These are phyloP conservation scores for Pseudevernia furfuracea DNA, from an alignment of 495 filamentous ascomycete species.

Conservation along the genomic window DNA sequence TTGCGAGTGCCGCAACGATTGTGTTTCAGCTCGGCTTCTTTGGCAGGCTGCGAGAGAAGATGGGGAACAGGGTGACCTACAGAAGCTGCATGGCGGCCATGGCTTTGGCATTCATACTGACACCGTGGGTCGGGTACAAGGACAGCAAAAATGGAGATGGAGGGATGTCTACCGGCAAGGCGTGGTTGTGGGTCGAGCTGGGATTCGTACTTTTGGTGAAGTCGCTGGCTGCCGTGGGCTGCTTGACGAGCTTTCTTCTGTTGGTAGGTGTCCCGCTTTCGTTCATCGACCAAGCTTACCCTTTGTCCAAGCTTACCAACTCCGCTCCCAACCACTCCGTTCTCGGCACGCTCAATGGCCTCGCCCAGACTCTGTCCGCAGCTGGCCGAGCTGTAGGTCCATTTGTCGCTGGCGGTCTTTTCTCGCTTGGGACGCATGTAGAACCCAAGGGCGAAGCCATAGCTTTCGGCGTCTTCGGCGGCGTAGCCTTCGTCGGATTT, in stretches of 20 bases:
- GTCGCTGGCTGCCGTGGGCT: slow-evolving; percentile 79
- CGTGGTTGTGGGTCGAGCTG: slow-evolving; percentile 66
- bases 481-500: slow-evolving; percentile 68
- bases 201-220: slow-evolving; percentile 76
- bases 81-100: slow-evolving; percentile 73
- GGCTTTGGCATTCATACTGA: slow-evolving; percentile 71
- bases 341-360: slow-evolving; percentile 82
- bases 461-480: slow-evolving; percentile 77
- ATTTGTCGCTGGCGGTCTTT: slow-evolving; percentile 77
- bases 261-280: slow-evolving; percentile 48
- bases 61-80: slow-evolving; percentile 83
- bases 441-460: slow-evolving; percentile 75
- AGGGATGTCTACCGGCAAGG: slow-evolving; percentile 42
- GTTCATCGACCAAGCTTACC: slow-evolving; percentile 5
- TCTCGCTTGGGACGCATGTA: slow-evolving; percentile 61
- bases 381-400: slow-evolving; percentile 84
- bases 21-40: slow-evolving; percentile 83
- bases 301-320: slow-evolving; percentile 68
- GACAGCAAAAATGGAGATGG: slow-evolving; percentile 38
- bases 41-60: slow-evolving; percentile 63
- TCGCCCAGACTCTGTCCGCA: slow-evolving; percentile 89
- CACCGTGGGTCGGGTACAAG: slow-evolving; percentile 84
- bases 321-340: slow-evolving; percentile 78
- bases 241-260: slow-evolving; percentile 79
- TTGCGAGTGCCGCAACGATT: slow-evolving; percentile 77